phyloP scores from a whole-genome alignment of 768 basidiomycete species.

The Strobilomyces confusus region DNA sequence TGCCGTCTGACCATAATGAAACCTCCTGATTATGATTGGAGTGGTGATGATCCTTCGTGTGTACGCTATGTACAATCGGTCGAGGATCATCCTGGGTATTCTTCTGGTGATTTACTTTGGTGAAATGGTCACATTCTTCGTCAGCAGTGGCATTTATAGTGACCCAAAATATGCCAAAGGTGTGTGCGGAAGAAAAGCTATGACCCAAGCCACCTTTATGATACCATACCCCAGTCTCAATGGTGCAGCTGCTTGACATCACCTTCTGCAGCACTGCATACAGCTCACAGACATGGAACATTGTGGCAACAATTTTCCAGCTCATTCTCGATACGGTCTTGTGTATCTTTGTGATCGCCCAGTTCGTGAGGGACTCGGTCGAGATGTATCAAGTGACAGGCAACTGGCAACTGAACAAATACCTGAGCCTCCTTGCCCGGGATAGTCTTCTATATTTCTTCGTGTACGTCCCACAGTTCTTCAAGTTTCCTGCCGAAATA shows the following conservation, averaged over 20 bases:
- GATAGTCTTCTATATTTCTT: neutral
- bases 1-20: neutral
- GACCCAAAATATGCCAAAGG: neutral
- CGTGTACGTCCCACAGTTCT: neutral
- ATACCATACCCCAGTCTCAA: neutral
- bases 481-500: no score
- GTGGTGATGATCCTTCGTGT: constrained; percentile 4
- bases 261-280: neutral
- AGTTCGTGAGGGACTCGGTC: neutral
- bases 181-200: neutral
- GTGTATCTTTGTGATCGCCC: neutral
- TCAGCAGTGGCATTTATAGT: neutral
- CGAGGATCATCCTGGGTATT: neutral
- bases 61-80: neutral
- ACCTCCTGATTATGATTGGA: neutral
- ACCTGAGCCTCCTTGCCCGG: neutral
- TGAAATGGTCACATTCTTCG: neutral
- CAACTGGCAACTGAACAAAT: neutral
- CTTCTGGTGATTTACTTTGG: constrained; percentile 2
- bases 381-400: neutral
- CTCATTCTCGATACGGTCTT: neutral
- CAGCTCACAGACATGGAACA: neutral
- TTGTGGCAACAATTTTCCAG: neutral
- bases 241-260: neutral
- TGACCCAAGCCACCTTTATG: neutral